Percentiles rank a stretch among this genome's conserved stretches.
phyloP scores from a whole-genome alignment of 495 filamentous ascomycete species.

The Jackrogersella minutella region DNA sequence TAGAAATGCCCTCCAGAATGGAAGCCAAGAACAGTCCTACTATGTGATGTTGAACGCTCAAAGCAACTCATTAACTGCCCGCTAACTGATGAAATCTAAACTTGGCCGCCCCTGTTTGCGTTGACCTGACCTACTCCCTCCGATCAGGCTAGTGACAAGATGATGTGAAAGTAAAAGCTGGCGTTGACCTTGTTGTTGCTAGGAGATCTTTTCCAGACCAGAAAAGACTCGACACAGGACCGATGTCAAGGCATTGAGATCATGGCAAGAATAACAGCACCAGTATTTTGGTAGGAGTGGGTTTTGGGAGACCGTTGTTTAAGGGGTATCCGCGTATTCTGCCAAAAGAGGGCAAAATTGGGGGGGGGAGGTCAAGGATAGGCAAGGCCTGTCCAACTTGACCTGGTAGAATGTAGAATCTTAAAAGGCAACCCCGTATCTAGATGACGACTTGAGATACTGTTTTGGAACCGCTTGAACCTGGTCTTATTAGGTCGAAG shows the following conservation, averaged over 20 bases:
- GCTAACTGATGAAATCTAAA: slow-evolving; percentile 16
- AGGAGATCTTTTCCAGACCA: slow-evolving; percentile 1
- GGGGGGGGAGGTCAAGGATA: slow-evolving; percentile 16
- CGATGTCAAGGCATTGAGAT: slow-evolving; percentile 31
- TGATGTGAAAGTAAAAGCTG: slow-evolving; percentile 12
- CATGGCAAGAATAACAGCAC: slow-evolving; percentile 19
- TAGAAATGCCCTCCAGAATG: slow-evolving; percentile 8
- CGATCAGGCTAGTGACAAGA: slow-evolving; percentile 19
- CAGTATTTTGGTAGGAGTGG: slow-evolving; percentile 3
- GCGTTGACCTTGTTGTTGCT: slow-evolving; percentile 11
- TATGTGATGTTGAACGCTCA: slow-evolving; percentile 12
- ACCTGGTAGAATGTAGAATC: slow-evolving; percentile 5
- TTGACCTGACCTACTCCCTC: slow-evolving; percentile 8
- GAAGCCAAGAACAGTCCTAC: slow-evolving; percentile 13
- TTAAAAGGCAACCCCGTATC: slow-evolving; percentile 1
- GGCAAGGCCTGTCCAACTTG: slow-evolving; percentile 13
- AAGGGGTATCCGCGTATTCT: slow-evolving; percentile 28
- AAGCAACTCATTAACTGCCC: slow-evolving; percentile 14
- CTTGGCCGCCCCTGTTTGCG: slow-evolving; percentile 6
- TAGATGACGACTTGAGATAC: slow-evolving; percentile 16
- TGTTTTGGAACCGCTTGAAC: slow-evolving; percentile 22
- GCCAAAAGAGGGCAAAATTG: slow-evolving; percentile 16
- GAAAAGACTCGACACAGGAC: slow-evolving; percentile 9
- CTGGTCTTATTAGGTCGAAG: slow-evolving; percentile 16
- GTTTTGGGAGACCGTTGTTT: slow-evolving; percentile 3